Base-by-base conservation (phyloP, 345 rosid species). In the Acer saccharum region DNA sequence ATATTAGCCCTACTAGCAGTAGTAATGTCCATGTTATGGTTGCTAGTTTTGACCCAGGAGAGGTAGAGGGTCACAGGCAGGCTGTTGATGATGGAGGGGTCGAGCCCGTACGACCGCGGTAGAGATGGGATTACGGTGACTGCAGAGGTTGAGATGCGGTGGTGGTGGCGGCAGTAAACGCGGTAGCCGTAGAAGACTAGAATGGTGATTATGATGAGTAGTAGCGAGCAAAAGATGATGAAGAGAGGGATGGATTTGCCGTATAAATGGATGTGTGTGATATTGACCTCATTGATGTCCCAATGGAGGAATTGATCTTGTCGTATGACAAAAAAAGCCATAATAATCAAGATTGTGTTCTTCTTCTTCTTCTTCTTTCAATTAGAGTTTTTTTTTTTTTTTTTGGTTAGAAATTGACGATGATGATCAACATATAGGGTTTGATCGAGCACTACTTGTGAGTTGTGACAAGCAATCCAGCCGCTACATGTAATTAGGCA, bases 11-110 rank as follows among this genome's bases (percentile, higher is more conserved):
- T 21, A 32, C 35, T 32, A 32, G 39, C 39, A 35, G 39, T 35
- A 11, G 50, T 61, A 0, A 1, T 10, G 16, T 1, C 23, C n/a
- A 2, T 23, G 13, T 29, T 18, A 9, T 2, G 10, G 2, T 46
- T 39, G 16, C 61, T n/a, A 35, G 39, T 35, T n/a, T 11, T 52
- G 1, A 41, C 68, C 43, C 50, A 14, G 23, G 60, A 52, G 7
- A 64, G 71, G 29, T 76, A 71, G 66, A 67, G 20, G 41, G 52
- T 58, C 71, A 65, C 60, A 1, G 81, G 84, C 67, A 77, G 46
- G 39, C 82, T 52, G 14, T 52, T 46, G n/a, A 82, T 78, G 74
- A 43, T 12, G 48, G 7, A 67, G 2, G 60, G 43, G 46, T 78
- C 79, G 2, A 82, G 63, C 77, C 74, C 77, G 1, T 14, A 41